Conservation (phyloP, 2,329 filamentous ascomycete species). For the Paecilomyces formosus region DNA sequence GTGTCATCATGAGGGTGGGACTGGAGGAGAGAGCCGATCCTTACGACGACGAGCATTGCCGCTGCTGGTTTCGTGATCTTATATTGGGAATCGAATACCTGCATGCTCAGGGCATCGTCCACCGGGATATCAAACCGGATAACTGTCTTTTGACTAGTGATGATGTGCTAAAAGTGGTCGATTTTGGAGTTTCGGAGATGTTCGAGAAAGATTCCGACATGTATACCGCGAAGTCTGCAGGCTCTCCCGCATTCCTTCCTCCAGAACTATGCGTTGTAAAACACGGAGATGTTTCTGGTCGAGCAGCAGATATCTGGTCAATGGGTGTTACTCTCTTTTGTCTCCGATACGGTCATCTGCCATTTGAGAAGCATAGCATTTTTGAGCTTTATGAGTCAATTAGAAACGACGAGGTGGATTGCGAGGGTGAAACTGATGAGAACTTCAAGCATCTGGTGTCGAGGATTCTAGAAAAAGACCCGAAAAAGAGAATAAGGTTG, state of each 20-base stretch:
- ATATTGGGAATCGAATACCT: conserved; percentile 93
- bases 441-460: conserved; percentile 68
- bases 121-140: conserved; percentile 96
- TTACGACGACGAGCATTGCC: conserved; percentile 73
- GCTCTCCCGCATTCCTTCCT: conserved; percentile 88
- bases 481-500: conserved; percentile 76
- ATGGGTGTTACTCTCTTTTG: conserved; percentile 97
- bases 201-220: conserved; percentile 84
- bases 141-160: conserved; percentile 86
- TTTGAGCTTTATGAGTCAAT: conserved; percentile 89
- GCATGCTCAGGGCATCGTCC: conserved; percentile 88
- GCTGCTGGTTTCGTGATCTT: conserved; percentile 90
- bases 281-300: conserved; percentile 81
- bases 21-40: conserved; percentile 76
- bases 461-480: conserved; percentile 75
- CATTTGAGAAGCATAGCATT: conserved; percentile 72
- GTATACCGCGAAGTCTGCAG: conserved; percentile 87
- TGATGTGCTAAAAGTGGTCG: conserved; percentile 91
- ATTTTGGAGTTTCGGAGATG: conserved; percentile 99
- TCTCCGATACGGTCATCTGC: conserved; percentile 77
- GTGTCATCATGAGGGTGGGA: conserved; percentile 92
- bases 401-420: conserved; percentile 56
- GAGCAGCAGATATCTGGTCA: conserved; percentile 92
- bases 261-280: conserved; percentile 83
- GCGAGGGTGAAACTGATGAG: conserved; percentile 58